phyloP scores from a whole-genome alignment of 306 rosid species.

The Mimosa bimucronata region DNA sequence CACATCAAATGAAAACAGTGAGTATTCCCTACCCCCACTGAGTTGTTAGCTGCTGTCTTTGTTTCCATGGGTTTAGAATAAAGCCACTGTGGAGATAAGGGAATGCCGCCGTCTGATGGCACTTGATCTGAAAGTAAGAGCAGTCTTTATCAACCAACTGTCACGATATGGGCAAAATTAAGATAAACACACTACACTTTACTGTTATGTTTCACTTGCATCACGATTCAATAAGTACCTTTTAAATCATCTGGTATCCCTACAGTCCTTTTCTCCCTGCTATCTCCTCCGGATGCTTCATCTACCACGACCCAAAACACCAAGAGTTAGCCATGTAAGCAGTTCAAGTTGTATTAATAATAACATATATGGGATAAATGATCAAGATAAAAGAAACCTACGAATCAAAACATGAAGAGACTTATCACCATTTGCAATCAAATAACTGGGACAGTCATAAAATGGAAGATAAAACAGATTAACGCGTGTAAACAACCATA shows the following conservation, averaged over 20 bases:
- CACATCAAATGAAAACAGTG: slow-evolving; percentile 10
- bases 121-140: slow-evolving; percentile 57
- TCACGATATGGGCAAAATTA: not conserved
- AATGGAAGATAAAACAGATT: slow-evolving; percentile 9
- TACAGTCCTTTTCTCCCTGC: slow-evolving; percentile 50
- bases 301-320: slow-evolving; percentile 44
- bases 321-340: slow-evolving; percentile 26
- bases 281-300: slow-evolving; percentile 58
- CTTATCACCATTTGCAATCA: slow-evolving; percentile 14
- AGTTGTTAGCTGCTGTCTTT: slow-evolving; percentile 44
- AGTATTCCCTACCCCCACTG: slow-evolving; percentile 51
- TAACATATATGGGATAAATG: slow-evolving; percentile 24
- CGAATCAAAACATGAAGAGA: not conserved
- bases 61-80: slow-evolving; percentile 68
- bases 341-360: not conserved
- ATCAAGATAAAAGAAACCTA: not conserved
- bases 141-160: slow-evolving; percentile 30
- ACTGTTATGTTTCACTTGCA: not conserved
- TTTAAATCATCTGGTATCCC: slow-evolving; percentile 53
- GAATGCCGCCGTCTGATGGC: slow-evolving; percentile 61
- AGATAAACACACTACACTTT: not conserved
- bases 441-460: not conserved
- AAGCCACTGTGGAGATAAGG: slow-evolving; percentile 81
- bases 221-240: slow-evolving; percentile 45
- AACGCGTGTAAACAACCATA: slow-evolving; percentile 11